These are phyloP conservation scores for Nicotiana undulata DNA, from an alignment of 257 asterid species.

Conservation along the genomic window DNA sequence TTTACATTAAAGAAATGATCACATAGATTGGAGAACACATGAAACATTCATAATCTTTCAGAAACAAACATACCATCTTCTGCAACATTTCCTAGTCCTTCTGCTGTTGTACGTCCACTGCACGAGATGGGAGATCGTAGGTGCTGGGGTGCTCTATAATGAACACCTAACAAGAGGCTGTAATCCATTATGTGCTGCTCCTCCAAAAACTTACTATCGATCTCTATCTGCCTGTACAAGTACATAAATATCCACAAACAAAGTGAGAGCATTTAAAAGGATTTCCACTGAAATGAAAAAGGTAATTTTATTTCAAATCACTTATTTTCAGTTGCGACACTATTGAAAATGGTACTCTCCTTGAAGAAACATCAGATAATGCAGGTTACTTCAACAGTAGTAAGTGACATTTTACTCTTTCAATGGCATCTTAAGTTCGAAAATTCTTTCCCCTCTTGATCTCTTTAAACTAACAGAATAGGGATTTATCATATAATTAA, in stretches of 20 bases:
- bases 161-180: conserved; percentile 90
- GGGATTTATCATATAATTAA: background rate
- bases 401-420: background rate
- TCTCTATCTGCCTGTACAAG: conserved; percentile 77
- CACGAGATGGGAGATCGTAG: conserved; percentile 52
- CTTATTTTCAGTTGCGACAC: background rate
- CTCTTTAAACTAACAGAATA: background rate
- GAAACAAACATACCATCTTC: conserved; percentile 62
- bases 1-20: background rate
- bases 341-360: background rate
- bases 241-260: background rate
- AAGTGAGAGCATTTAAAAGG: conserved; percentile 1
- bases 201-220: conserved; percentile 85
- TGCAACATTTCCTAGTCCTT: conserved; percentile 71
- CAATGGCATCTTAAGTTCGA: background rate
- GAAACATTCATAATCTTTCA: background rate
- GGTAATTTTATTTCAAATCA: background rate
- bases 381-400: background rate
- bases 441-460: background rate
- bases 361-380: background rate
- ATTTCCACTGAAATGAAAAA: background rate
- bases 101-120: conserved; percentile 38
- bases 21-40: background rate
- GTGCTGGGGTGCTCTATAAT: conserved; percentile 92
- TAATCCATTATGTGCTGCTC: conserved; percentile 94